Evolutionary conservation across 371 early-diverging fungal genomes (phyloP).

Genomic region (Mucor sp.): DNA sequence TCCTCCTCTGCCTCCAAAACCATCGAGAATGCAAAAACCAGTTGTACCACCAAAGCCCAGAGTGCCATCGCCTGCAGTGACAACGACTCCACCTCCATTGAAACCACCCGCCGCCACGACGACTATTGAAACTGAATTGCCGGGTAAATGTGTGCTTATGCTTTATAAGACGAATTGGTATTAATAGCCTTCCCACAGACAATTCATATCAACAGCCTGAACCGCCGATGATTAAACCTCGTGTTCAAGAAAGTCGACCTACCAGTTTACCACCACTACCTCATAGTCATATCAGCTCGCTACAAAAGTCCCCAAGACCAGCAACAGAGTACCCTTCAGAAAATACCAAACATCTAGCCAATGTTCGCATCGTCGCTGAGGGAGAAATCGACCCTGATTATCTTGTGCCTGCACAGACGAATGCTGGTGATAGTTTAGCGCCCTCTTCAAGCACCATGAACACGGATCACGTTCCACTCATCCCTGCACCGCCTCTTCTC

Average conservation of each 20-base stretch:
- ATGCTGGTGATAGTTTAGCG: conserved; percentile 45
- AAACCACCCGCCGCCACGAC: background rate
- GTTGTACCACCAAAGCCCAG: conserved; percentile 42
- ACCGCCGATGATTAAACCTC: conserved; percentile 14
- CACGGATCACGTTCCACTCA: conserved; percentile 50
- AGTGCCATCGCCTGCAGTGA: conserved; percentile 11
- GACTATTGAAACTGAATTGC: conserved; percentile 21
- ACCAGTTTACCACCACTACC: conserved; percentile 19
- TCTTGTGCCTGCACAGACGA: conserved; percentile 53
- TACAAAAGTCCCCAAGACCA: conserved; percentile 7
- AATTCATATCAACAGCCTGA: conserved; percentile 13
- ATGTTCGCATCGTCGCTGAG: conserved; percentile 31
- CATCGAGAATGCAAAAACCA: conserved; percentile 40
- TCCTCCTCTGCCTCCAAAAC: conserved; percentile 48
- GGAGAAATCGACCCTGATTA: conserved; percentile 49
- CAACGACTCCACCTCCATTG: conserved; percentile 14
- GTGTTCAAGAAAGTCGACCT: conserved; percentile 15
- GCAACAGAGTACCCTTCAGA: conserved; percentile 14
- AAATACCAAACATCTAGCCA: background rate
- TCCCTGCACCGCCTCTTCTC: conserved; percentile 58
- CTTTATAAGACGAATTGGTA: background rate
- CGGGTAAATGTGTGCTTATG: conserved; percentile 10
- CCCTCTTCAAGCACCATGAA: conserved; percentile 32
- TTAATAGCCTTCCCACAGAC: conserved; percentile 10
- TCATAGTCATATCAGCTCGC: conserved; percentile 4